Evolutionary conservation across 352 stramenopile species (phyloP).

Genomic region (Globisporangium uncinulatum): DNA sequence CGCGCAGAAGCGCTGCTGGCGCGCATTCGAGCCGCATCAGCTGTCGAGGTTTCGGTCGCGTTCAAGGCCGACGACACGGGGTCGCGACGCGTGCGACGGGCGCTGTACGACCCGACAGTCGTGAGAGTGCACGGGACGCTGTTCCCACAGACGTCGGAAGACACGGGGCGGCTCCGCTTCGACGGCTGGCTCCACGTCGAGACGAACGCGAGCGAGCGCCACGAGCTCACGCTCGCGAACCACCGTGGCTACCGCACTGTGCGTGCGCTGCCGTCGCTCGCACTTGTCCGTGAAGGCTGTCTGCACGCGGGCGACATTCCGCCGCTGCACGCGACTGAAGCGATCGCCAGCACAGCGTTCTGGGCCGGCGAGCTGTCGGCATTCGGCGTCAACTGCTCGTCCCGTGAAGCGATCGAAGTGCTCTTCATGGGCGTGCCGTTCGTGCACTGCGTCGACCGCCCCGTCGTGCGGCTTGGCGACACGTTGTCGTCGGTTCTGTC

Average conservation of each 20-base stretch:
- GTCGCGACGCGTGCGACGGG: neutral
- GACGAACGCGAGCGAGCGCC: slow-evolving; percentile 16
- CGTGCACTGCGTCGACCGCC: slow-evolving; percentile 5
- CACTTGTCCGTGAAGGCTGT: slow-evolving; percentile 12
- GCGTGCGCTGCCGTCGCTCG: neutral
- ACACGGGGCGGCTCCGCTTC: slow-evolving; percentile 33
- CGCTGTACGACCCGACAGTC: neutral
- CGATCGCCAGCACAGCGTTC: slow-evolving; percentile 26
- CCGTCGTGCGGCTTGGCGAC: slow-evolving; percentile 17
- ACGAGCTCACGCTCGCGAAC: slow-evolving; percentile 25
- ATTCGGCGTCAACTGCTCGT: slow-evolving; percentile 23
- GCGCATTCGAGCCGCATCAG: slow-evolving; percentile 17
- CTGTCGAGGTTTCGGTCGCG: slow-evolving; percentile 30
- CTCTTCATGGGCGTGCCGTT: slow-evolving; percentile 25
- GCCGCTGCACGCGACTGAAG: slow-evolving; percentile 31
- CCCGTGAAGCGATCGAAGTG: slow-evolving; percentile 25
- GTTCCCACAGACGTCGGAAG: slow-evolving; percentile 25
- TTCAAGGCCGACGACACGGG: slow-evolving; percentile 5
- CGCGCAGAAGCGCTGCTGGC: slow-evolving; percentile 21
- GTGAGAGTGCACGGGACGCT: slow-evolving; percentile 13
- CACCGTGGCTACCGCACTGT: slow-evolving; percentile 30
- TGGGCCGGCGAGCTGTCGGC: slow-evolving; percentile 14
- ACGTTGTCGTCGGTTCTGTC: slow-evolving; percentile 1
- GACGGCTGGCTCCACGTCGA: slow-evolving; percentile 25
- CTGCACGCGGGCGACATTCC: slow-evolving; percentile 28